Base-by-base conservation (phyloP, 2,329 filamentous ascomycete genomes). In the Emydomyces testavorans region DNA sequence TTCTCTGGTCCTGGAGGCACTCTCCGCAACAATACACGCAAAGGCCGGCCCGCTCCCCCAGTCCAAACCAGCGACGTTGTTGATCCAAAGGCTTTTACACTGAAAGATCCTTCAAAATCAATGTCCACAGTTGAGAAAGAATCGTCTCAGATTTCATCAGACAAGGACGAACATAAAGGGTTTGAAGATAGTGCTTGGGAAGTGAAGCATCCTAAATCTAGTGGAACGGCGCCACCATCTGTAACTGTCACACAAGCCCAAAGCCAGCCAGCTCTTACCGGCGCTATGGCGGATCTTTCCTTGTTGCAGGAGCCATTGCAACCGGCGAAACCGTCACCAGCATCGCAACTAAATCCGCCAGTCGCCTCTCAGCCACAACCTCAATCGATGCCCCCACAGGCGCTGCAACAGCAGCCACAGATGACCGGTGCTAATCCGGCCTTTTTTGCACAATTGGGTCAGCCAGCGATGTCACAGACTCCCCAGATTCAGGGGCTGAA, bases 121-220 rank as follows among this genome's bases (percentile, higher is more conserved):
- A 55, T 63, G 8, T 59, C 63, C 8, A 57, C 58, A 29, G 72
- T 76, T 32, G 65, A 64, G 15, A 68, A 71, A 45, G 61, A 71
- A 20, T 75, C 75, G 26, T 70, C 77, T 0, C 62, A 75, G 39
- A 63, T 70, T 11, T 63, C 69, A 49, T 66, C 65, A 6, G 70
- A 74, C 31, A 73, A 76, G 50, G 69, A 70, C 43, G 65, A 66
- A 29, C 59, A 67, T 35, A 70, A 73, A 50, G 86, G 86, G 2
- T 96, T 96, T 60, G 92, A 98, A 44, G 92, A 96, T 60, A 87
- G 96, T 70, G 92, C 92, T 6, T 98, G 92, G 92, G 86, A 93
- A 59, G 83, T 94, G 42, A 95, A 95, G 69, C 85, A 87, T 15
- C 77, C 83, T 11, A 83, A 80, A 61, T 76, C 54, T 2, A 23